Conservation (phyloP, 1,139 yeast species). For the Pichia inconspicua region DNA sequence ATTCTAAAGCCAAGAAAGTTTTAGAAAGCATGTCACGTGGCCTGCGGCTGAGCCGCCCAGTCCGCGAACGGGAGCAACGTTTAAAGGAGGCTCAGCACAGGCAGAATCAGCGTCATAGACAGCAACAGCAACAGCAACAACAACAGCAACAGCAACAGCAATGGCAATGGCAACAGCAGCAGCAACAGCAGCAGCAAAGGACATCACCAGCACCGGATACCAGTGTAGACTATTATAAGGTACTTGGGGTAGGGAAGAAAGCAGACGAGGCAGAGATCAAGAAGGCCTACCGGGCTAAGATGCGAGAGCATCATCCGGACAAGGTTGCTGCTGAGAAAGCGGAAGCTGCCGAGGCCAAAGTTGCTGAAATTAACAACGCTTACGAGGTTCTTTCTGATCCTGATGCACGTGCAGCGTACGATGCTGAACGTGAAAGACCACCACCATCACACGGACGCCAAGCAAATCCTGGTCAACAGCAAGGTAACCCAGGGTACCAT, state of each 20-base stretch:
- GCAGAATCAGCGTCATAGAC: constrained; percentile 38
- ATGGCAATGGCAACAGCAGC: constrained; percentile 43
- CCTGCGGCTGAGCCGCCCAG: constrained; percentile 15
- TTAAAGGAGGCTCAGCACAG: constrained; percentile 34
- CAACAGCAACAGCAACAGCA: constrained; percentile 42
- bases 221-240: constrained; percentile 72
- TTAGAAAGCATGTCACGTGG: constrained; percentile 15
- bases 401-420: constrained; percentile 46
- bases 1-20: constrained; percentile 16
- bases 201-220: constrained; percentile 29
- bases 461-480: too few species aligned
- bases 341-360: constrained; percentile 49
- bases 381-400: constrained; percentile 74
- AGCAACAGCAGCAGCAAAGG: constrained; percentile 27
- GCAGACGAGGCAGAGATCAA: constrained; percentile 72
- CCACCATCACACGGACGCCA: background rate
- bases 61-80: constrained; percentile 15
- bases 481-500: background rate
- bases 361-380: constrained; percentile 91
- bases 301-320: constrained; percentile 86
- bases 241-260: constrained; percentile 56
- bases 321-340: constrained; percentile 44
- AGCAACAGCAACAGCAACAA: constrained; percentile 41
- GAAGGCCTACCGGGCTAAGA: constrained; percentile 71
- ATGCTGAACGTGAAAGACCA: constrained; percentile 25